A percentile compares a stretch with the other conserved stretches of the same genome.
Conservation (phyloP, 768 basidiomycete genomes). For the Collybiopsis luxurians region DNA sequence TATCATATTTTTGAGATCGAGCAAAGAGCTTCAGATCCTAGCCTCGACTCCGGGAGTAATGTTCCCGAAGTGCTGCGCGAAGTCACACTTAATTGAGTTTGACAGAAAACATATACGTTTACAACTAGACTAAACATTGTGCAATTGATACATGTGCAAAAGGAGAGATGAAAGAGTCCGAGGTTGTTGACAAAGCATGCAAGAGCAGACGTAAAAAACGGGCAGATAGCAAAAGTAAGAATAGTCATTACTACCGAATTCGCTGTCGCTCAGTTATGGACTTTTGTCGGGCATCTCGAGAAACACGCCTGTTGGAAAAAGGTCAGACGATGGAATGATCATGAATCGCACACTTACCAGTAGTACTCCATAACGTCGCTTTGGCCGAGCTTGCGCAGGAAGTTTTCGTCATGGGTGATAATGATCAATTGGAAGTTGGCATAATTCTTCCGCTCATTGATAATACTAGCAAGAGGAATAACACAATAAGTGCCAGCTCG, state of each 20-base stretch:
- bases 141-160: neutral
- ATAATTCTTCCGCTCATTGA: conserved; percentile 86
- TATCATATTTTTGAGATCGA: no score
- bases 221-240: neutral
- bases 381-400: conserved; percentile 87
- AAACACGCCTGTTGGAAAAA: conserved; percentile 67
- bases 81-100: no score
- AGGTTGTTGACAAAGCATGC: no score
- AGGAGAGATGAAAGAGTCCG: neutral
- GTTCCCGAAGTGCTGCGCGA: no score
- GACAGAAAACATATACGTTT: no score
- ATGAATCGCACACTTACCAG: conserved; percentile 53
- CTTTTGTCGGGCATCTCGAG: conserved; percentile 50
- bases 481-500: neutral
- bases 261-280: conserved; percentile 32
- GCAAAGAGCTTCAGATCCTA: no score
- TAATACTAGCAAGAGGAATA: conserved; percentile 59
- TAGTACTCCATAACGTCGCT: conserved; percentile 93
- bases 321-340: neutral
- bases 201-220: no score
- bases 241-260: conserved; percentile 14
- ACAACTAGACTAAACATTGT: no score
- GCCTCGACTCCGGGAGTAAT: no score
- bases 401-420: conserved; percentile 97
- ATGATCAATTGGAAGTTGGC: conserved; percentile 95